Base-by-base conservation (phyloP, 495 filamentous ascomycete genomes). In the Penicillium crystallinum region DNA sequence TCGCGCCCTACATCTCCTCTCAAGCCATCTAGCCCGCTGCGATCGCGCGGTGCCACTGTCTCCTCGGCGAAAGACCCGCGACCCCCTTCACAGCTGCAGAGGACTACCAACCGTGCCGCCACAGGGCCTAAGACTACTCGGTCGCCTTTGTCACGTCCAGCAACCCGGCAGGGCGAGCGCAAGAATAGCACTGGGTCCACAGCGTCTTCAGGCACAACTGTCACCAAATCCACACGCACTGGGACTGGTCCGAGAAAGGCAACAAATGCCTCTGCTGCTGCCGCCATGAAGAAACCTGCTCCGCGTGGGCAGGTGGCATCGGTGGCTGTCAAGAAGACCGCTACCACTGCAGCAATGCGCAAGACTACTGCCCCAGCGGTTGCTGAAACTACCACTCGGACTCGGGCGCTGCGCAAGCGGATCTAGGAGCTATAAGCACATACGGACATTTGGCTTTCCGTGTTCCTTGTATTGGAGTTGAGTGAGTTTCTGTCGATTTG, bases 1-100 rank as follows among this genome's bases (percentile, higher is more conserved):
- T 71, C 81, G 4, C 77, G 72, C 10, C 78, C 77, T 7, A 71
- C 74, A 14, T 81, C 81, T 15, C 77, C 81, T 11, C 56, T 82
- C 17, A 81, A 83, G 58, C 72, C 74, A 7, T 68, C 69, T 5
- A 74, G 77, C 47, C 72, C 74, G 14, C 59, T 77, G 14, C 84
- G 85, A 54, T 67, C 72, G 19, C 68, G 57, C 14, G 69, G 69
- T 50, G 57, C 63, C n/a, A 68, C 65, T 10, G 56, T 62, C 23
- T 64, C 71, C 18, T 60, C 65, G 10, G 64, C 64, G 21, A 63
- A 59, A 39, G 57, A 60, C 12, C 41, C 46, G 43, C 53, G 66
- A 23, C 59, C 57, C 34, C 50, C 68, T 14, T 58, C 64, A 12
- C 65, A 76, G 62, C 54, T 60, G 15, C 66, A 67, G 53, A 64